Base-by-base conservation (phyloP, 352 stramenopile genomes). In the Phytophthora rubi region DNA sequence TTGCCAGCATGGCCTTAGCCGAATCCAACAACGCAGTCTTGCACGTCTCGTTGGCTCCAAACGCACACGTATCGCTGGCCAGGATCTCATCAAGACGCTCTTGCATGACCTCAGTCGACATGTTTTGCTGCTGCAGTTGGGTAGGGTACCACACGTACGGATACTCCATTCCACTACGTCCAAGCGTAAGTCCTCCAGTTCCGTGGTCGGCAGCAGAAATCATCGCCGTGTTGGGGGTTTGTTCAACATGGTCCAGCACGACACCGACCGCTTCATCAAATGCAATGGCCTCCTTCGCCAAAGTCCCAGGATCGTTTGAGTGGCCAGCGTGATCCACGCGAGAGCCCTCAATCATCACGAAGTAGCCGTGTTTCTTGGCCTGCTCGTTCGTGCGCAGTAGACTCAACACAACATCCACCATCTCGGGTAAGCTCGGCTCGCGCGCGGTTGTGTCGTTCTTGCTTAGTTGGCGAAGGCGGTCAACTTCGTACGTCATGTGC, bases 261-360 rank as follows among this genome's bases (percentile, higher is more conserved):
- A 90, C 76, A 26, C 74, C 82, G n/a, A 92, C 80, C 12, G 84
- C 70, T 70, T 92, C 81, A 53, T 92, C 84, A 59, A 92, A 92
- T 16, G 75, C 77, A 51, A 92, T 90, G 7, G 84, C 84, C 49
- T 92, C 84, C 60, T 80, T 82, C 33, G 80, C 84, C 80, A 90
- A 89, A 8, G 84, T 84, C 28, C 84, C 84, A 7, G 84, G 78
- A 60, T 92, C 84, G 56, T 92, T 90, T 16, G 78, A 85, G 72
- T 92, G 84, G 6, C 80, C 81, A 0, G 84, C 84, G 64, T 89
- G 82, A 59, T 92, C 84, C 4, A 92, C 79, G 37, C 84, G 82
- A n/a, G 84, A 92, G 7, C 84, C 81, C 62, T 92, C 84, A 21
- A 92, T 90, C 81, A 92, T 88, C 44, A 92, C 53, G 49, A 92